Percentiles rank a stretch among this genome's conserved stretches.
phyloP scores from a whole-genome alignment of 257 asterid genomes.

The Nicotiana attenuata region DNA sequence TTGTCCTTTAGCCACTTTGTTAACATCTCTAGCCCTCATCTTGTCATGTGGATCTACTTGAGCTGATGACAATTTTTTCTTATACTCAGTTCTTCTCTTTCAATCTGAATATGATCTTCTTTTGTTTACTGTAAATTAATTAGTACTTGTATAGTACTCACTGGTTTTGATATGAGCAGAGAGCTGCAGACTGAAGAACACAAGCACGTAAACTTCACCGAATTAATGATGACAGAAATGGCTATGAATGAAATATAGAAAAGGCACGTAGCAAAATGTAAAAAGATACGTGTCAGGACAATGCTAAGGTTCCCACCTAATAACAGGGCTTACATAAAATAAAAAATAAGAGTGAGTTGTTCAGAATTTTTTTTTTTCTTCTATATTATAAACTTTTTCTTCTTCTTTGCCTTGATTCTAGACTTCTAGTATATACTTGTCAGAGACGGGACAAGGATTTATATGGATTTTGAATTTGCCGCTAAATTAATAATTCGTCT shows the following conservation, averaged over 20 bases:
- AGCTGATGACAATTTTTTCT: constrained; percentile 19
- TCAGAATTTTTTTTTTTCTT: background rate
- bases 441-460: too few species aligned
- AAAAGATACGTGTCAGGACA: background rate
- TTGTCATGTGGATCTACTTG: constrained; percentile 38
- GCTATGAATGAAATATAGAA: background rate
- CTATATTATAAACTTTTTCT: background rate
- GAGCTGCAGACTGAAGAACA: background rate
- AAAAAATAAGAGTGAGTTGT: background rate
- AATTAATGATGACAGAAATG: background rate
- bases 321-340: background rate
- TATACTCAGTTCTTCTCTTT: background rate
- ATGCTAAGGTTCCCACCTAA: background rate
- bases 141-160: background rate
- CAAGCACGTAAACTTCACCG: background rate
- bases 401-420: too few species aligned
- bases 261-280: constrained; percentile 4
- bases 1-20: constrained; percentile 41
- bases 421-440: too few species aligned
- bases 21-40: constrained; percentile 40
- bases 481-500: too few species aligned
- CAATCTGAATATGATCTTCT: background rate
- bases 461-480: too few species aligned
- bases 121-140: background rate
- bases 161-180: background rate